phyloP scores from a whole-genome alignment of 257 asterid species.

The Solanum sejunctum region DNA sequence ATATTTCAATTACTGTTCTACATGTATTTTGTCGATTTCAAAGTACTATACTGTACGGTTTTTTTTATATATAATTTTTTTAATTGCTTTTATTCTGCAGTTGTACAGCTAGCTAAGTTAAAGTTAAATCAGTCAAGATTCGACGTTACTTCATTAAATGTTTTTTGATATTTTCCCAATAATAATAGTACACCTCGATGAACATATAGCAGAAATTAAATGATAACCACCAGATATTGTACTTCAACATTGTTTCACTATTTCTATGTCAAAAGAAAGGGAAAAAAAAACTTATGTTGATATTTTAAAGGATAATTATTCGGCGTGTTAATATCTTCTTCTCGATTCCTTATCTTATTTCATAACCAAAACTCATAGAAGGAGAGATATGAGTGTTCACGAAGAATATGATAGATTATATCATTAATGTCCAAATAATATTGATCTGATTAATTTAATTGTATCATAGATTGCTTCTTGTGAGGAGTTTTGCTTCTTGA shows the following conservation, averaged over 20 bases:
- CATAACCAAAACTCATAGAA: background rate
- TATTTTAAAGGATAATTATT: background rate
- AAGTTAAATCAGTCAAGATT: background rate
- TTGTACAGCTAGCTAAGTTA: background rate
- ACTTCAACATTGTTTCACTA: background rate
- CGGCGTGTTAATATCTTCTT: background rate
- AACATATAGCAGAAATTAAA: background rate
- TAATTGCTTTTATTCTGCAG: background rate
- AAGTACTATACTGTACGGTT: background rate
- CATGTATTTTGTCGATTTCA: background rate
- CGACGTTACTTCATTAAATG: background rate
- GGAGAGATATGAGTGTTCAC: background rate
- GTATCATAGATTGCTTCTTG: background rate
- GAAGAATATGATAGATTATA: background rate
- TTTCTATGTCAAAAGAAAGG: background rate
- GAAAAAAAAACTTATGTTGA: background rate
- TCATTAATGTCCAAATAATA: no score
- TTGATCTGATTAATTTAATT: background rate
- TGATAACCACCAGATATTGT: background rate
- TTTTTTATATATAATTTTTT: background rate
- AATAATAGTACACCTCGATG: background rate
- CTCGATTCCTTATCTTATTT: background rate
- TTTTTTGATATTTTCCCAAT: background rate
- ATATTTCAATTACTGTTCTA: background rate
- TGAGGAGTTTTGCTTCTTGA: background rate